These are phyloP conservation scores for Trichomonascus vanleenenianus DNA, from an alignment of 805 yeast species.

Conservation along the genomic window DNA sequence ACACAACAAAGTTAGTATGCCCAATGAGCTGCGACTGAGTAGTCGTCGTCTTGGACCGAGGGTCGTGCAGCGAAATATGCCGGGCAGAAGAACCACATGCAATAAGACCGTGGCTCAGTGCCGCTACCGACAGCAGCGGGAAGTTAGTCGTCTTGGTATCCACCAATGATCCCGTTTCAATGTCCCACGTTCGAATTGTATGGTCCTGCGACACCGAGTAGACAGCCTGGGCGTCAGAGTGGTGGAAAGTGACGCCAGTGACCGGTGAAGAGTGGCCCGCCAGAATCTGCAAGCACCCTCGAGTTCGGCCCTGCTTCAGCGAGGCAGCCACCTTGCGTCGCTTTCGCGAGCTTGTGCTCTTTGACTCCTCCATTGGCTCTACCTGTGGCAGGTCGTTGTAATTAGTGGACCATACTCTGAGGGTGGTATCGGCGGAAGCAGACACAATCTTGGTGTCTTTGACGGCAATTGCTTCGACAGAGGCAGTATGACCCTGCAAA, in stretches of 20 bases:
- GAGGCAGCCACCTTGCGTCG: slow-evolving; percentile 79
- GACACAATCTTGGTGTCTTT: slow-evolving; percentile 55
- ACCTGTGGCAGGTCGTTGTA: slow-evolving; percentile 74
- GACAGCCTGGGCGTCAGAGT: slow-evolving; percentile 67
- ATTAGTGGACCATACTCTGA: slow-evolving; percentile 85
- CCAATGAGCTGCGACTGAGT: slow-evolving; percentile 71
- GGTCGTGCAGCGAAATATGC: slow-evolving; percentile 90
- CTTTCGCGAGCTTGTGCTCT: slow-evolving; percentile 75
- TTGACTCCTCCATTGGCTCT: slow-evolving; percentile 31
- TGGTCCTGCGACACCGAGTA: slow-evolving; percentile 96
- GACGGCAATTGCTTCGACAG: slow-evolving; percentile 73
- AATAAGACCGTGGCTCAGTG: slow-evolving; percentile 57
- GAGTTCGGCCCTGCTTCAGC: slow-evolving; percentile 57
- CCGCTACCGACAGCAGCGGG: slow-evolving; percentile 69
- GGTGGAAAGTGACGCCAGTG: slow-evolving; percentile 72
- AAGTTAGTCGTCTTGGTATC: slow-evolving; percentile 84
- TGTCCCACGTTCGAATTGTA: slow-evolving; percentile 92
- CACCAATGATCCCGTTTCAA: slow-evolving; percentile 75
- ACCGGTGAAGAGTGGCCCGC: slow-evolving; percentile 85
- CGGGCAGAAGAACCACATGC: slow-evolving; percentile 98
- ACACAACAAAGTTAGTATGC: slow-evolving; percentile 84
- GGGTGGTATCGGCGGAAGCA: slow-evolving; percentile 70
- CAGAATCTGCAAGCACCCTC: slow-evolving; percentile 71
- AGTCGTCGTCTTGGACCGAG: slow-evolving; percentile 54
- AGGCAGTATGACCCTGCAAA: slow-evolving; percentile 82